Percentiles rank a stretch among this genome's conserved stretches.
phyloP scores from a whole-genome alignment of 768 basidiomycete species.

The Tulasnella sp. region DNA sequence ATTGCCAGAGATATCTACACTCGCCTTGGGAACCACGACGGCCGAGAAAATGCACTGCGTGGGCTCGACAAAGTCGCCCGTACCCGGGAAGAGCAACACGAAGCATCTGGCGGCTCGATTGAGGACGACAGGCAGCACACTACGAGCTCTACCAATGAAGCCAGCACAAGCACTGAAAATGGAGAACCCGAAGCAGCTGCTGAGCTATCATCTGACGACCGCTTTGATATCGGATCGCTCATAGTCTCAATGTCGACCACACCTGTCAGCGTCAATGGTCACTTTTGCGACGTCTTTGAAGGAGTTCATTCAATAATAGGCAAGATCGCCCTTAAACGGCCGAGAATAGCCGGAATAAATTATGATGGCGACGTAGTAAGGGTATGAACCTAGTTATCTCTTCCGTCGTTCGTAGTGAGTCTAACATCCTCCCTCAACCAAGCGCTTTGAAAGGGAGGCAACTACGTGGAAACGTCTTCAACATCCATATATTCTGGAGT shows the following conservation, averaged over 20 bases:
- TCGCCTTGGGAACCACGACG: neutral
- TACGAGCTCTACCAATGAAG: neutral
- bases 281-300: neutral
- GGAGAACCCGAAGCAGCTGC: neutral
- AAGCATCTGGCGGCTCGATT: neutral
- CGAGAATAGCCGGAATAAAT: neutral
- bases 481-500: neutral
- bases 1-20: neutral
- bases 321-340: neutral
- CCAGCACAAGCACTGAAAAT: too few species aligned
- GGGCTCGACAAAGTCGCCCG: neutral
- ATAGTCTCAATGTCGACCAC: neutral
- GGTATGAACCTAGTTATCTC: neutral
- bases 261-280: neutral
- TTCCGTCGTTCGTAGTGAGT: neutral
- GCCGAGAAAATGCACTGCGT: neutral
- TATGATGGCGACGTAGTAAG: neutral
- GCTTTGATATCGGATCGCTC: neutral
- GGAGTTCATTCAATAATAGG: neutral
- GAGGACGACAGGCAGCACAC: neutral
- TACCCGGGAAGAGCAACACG: neutral
- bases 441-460: neutral
- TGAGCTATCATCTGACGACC: neutral
- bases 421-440: neutral
- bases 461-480: neutral